A percentile compares a stretch with the other conserved stretches of the same genome.
These are phyloP conservation scores for Fusarium camptoceras DNA, from an alignment of 2,329 filamentous ascomycete species.

Conservation along the genomic window DNA sequence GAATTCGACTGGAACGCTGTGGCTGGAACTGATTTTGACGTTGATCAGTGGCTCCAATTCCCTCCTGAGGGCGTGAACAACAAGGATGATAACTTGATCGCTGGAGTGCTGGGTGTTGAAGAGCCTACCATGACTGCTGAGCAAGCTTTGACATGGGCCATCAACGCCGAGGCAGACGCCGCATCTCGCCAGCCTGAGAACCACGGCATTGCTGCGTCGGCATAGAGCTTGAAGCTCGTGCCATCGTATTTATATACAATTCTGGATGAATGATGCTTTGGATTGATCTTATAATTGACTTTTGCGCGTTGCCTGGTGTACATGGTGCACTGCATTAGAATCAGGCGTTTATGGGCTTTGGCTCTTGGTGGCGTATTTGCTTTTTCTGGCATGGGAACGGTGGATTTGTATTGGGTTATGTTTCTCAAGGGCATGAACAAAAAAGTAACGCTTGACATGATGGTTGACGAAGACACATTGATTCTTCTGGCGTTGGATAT, in stretches of 20 bases:
- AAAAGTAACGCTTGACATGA: conserved; percentile 45
- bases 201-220: conserved; percentile 36
- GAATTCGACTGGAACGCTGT: conserved; percentile 67
- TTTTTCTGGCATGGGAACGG: conserved; percentile 23
- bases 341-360: conserved; percentile 40
- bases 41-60: conserved; percentile 70
- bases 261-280: conserved; percentile 3
- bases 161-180: conserved; percentile 46
- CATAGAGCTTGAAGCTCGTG: conserved; percentile 15
- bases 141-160: conserved; percentile 47
- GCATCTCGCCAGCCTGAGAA: conserved; percentile 23
- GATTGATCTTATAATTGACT: conserved; percentile 27
- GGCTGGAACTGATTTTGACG: conserved; percentile 65
- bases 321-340: conserved; percentile 38
- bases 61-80: conserved; percentile 61
- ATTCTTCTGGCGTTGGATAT: conserved; percentile 38
- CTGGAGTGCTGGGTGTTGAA: conserved; percentile 48
- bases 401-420: conserved; percentile 18
- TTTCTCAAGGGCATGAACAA: conserved; percentile 21
- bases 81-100: conserved; percentile 53
- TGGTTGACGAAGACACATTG: conserved; percentile 41
- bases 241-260: background rate
- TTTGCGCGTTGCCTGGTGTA: conserved; percentile 32
- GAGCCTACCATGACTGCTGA: conserved; percentile 47
- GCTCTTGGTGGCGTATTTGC: conserved; percentile 35